Evolutionary conservation across 225 moss, liverwort and hornwort species (phyloP).

Genomic region (Takakia lepidozioides): DNA sequence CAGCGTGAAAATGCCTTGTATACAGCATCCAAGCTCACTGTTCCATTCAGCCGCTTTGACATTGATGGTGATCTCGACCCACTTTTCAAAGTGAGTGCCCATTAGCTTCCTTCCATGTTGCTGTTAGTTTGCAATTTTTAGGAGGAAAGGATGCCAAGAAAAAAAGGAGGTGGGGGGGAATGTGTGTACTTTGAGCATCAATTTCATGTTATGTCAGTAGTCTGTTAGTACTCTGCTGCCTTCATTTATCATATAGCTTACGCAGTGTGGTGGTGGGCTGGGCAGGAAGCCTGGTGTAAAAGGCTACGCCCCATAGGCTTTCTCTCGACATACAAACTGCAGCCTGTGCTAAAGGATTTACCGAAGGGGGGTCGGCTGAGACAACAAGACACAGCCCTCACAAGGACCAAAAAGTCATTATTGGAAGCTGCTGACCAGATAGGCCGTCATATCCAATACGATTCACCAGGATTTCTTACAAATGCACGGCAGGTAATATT

Average conservation of each 20-base stretch:
- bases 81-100: slow-evolving; percentile 54
- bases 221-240: not conserved
- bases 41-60: slow-evolving; percentile 57
- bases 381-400: slow-evolving; percentile 49
- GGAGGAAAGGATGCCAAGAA: too few species aligned
- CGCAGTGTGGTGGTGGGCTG: not conserved
- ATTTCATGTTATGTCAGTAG: not conserved
- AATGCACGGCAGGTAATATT: slow-evolving; percentile 63
- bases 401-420: slow-evolving; percentile 48
- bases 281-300: slow-evolving; percentile 89
- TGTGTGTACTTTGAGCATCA: too few species aligned
- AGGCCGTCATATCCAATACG: slow-evolving; percentile 74
- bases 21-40: slow-evolving; percentile 43
- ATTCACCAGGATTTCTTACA: slow-evolving; percentile 68
- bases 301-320: slow-evolving; percentile 41
- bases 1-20: slow-evolving; percentile 70
- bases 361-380: slow-evolving; percentile 28
- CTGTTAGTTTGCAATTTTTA: too few species aligned
- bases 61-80: slow-evolving; percentile 69
- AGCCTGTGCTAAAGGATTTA: slow-evolving; percentile 50
- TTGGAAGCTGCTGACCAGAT: slow-evolving; percentile 64
- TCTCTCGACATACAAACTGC: slow-evolving; percentile 35
- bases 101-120: too few species aligned
- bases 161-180: too few species aligned
- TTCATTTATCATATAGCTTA: not conserved